Evolutionary conservation across 1,284 basidiomycete genomes (phyloP).

Genomic region (Porogramme epimiltina): DNA sequence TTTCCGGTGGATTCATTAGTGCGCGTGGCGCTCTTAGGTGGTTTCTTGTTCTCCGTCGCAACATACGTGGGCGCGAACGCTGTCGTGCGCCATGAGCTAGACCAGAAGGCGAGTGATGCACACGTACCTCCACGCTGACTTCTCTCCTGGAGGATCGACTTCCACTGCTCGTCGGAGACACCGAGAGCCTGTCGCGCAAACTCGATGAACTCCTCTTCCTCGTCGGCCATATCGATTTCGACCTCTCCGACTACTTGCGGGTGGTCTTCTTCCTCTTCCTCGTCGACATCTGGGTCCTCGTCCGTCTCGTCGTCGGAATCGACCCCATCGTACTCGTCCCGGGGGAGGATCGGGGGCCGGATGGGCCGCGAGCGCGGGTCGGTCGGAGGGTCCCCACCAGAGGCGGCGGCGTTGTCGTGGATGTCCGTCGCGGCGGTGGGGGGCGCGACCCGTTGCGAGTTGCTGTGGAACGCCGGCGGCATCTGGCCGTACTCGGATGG

Average conservation of each 20-base stretch:
- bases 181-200: conserved; percentile 90
- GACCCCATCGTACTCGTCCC: conserved; percentile 82
- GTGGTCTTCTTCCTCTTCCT: conserved; percentile 73
- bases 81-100: conserved; percentile 29
- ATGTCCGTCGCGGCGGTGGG: conserved; percentile 49
- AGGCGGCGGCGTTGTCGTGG: conserved; percentile 28
- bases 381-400: not conserved
- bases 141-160: conserved; percentile 77
- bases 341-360: conserved; percentile 75
- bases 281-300: conserved; percentile 54
- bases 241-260: conserved; percentile 81
- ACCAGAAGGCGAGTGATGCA: not conserved
- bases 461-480: conserved; percentile 67
- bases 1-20: not conserved
- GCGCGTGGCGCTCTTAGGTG: no score
- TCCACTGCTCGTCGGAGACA: conserved; percentile 83
- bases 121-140: conserved; percentile 72
- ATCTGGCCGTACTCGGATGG: conserved; percentile 79
- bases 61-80: conserved; percentile 68
- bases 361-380: conserved; percentile 42
- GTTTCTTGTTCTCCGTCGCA: conserved; percentile 21
- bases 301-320: conserved; percentile 85
- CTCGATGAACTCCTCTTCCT: conserved; percentile 90
- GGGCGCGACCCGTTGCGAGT: conserved; percentile 68
- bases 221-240: conserved; percentile 86